Conservation (phyloP, 2,329 filamentous ascomycete species). For the Ophiostoma montium region DNA sequence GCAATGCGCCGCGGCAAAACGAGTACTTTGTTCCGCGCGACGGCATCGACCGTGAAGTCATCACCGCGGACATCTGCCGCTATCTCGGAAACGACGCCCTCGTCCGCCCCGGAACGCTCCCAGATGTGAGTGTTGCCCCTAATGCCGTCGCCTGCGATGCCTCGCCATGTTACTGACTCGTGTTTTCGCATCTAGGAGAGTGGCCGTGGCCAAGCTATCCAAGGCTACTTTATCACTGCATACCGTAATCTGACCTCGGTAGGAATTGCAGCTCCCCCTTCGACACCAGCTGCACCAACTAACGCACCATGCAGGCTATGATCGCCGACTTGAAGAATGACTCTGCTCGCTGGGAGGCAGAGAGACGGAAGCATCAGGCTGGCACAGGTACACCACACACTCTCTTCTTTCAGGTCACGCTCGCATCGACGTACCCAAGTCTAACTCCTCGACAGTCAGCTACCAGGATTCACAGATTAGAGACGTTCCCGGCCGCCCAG, state of each 20-base stretch:
- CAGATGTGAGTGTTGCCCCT: conserved; percentile 39
- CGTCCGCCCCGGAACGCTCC: conserved; percentile 57
- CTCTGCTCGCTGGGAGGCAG: conserved; percentile 46
- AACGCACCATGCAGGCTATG: conserved; percentile 38
- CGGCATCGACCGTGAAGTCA: conserved; percentile 72
- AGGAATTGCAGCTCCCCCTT: conserved; percentile 18
- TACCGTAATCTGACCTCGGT: conserved; percentile 69
- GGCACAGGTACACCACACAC: conserved; percentile 42
- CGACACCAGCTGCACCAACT: not conserved
- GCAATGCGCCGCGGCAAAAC: conserved; percentile 38
- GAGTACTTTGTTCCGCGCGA: conserved; percentile 71
- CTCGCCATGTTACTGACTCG: conserved; percentile 3
- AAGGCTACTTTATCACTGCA: conserved; percentile 65
- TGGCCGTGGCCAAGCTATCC: conserved; percentile 43
- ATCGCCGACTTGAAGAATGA: conserved; percentile 49
- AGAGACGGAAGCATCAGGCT: conserved; percentile 41
- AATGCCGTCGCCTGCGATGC: not conserved
- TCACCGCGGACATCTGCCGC: conserved; percentile 72
- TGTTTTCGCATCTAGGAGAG: conserved; percentile 28
- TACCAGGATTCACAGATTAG: conserved; percentile 34
- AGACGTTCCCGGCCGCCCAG: conserved; percentile 10
- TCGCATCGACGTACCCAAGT: conserved; percentile 33
- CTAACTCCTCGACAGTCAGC: conserved; percentile 46
- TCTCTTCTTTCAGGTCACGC: not conserved
- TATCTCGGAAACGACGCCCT: conserved; percentile 73